These are phyloP conservation scores for Rusavskia elegans DNA, from an alignment of 495 filamentous ascomycete genomes.

Conservation along the genomic window DNA sequence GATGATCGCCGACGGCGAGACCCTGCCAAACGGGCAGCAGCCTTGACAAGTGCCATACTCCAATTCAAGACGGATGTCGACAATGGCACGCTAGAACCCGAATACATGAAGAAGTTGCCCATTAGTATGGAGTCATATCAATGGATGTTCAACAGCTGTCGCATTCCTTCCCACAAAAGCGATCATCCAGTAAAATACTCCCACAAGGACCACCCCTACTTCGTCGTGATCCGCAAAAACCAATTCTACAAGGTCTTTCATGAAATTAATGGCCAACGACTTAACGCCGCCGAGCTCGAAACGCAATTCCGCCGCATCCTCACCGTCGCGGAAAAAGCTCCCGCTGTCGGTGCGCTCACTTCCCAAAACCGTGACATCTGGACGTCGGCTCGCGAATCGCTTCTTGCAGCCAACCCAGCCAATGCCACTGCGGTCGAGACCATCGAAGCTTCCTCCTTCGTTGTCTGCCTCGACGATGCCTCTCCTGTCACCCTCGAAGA, in stretches of 20 bases:
- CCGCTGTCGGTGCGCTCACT: slow-evolving; percentile 74
- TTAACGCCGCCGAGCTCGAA: slow-evolving; percentile 80
- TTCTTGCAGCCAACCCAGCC: slow-evolving; percentile 56
- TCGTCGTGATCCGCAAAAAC: slow-evolving; percentile 84
- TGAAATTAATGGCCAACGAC: slow-evolving; percentile 59
- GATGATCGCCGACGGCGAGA: slow-evolving; percentile 80
- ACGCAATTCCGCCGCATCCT: slow-evolving; percentile 76
- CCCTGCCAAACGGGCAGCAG: slow-evolving; percentile 84
- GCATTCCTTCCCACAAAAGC: slow-evolving; percentile 65
- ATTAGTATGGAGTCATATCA: slow-evolving; percentile 96
- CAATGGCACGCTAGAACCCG: slow-evolving; percentile 68
- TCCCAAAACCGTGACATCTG: slow-evolving; percentile 86
- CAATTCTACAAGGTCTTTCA: slow-evolving; percentile 82
- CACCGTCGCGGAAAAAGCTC: slow-evolving; percentile 49
- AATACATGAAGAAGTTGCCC: slow-evolving; percentile 92
- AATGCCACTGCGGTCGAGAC: slow-evolving; percentile 63
- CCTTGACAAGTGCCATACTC: slow-evolving; percentile 66
- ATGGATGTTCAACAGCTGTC: slow-evolving; percentile 96
- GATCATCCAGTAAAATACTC: slow-evolving; percentile 78
- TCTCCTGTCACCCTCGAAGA: slow-evolving; percentile 88
- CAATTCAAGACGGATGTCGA: slow-evolving; percentile 94
- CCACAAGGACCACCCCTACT: slow-evolving; percentile 60
- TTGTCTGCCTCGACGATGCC: slow-evolving; percentile 89
- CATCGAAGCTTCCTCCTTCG: slow-evolving; percentile 82
- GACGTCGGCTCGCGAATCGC: slow-evolving; percentile 66